These are phyloP conservation scores for Carex sylvatica DNA, from an alignment of 202 grass and related monocot species.

Conservation along the genomic window DNA sequence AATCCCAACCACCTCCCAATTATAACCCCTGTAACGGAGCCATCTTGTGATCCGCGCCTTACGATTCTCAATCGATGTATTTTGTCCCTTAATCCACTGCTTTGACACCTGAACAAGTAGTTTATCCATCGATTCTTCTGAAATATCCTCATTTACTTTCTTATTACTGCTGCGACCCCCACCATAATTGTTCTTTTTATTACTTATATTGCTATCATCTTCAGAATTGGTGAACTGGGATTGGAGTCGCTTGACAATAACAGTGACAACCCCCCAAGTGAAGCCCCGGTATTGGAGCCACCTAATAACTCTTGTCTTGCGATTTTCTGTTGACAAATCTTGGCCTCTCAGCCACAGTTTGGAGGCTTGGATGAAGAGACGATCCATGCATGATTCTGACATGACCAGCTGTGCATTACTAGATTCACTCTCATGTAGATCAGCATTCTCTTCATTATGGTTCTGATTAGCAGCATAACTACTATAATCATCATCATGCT, in stretches of 20 bases:
- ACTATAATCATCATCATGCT: conserved; percentile 34
- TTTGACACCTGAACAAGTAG: conserved; percentile 70
- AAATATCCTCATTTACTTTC: conserved; percentile 18
- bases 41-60: conserved; percentile 48
- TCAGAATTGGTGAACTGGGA: conserved; percentile 22
- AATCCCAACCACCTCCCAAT: conserved; percentile 43
- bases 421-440: neutral
- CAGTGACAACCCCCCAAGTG: conserved; percentile 47
- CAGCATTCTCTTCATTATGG: neutral
- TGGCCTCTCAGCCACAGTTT: conserved; percentile 72
- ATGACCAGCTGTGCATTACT: conserved; percentile 33
- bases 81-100: conserved; percentile 55
- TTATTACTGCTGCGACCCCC: neutral
- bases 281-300: conserved; percentile 80
- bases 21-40: conserved; percentile 67
- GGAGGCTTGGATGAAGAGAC: conserved; percentile 62
- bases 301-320: conserved; percentile 42
- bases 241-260: conserved; percentile 53
- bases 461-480: conserved; percentile 16
- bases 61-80: conserved; percentile 43
- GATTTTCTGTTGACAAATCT: conserved; percentile 49
- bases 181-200: neutral
- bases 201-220: neutral
- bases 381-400: conserved; percentile 67
- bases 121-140: conserved; percentile 58